Evolutionary conservation across 1,139 yeast genomes (phyloP), one percentile per base, ranked within the genome.

Genomic region (Candida sp.): DNA sequence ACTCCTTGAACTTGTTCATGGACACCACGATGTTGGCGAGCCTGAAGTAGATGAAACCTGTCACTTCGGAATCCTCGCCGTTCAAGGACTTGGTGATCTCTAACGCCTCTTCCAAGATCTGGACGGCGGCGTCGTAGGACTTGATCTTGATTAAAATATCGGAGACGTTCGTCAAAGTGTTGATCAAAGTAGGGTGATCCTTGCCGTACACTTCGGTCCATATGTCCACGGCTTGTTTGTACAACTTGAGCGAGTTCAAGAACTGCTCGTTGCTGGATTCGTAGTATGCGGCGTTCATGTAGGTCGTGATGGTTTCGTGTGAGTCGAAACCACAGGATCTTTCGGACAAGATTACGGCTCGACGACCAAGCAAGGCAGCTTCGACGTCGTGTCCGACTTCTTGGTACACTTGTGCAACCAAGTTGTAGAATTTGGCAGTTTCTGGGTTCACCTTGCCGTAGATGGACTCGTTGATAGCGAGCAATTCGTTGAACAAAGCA

Each of bases 321-420:
- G 96, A 83, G 66, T 93, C 98, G 57, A 85, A 69, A 54, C 99
- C 99, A 48, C 78, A 69, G 23, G 87, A 80, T 70, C 98, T 84
- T 74, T 94, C 98, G 51, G 86, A 78, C 53, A 92, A 82, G 41
- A 84, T 75, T 55, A 86, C 80, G 2, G 97, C 85, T 66, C 84
- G 87, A 60, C 96, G 85, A 26, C 88, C 83, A 58, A 84, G 73
- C n/a, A 78, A 79, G 49, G 86, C 79, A 4, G 98, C 94, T 59
- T 83, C 86, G 31, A 73, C 70, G 44, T 72, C 68, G 59, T 80
- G 72, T 8, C 86, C 85, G 46, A 85, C 66, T 54, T 87, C 91
- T 54, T 84, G 81, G 70, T 85, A 88, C 26, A 85, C 70, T 58
- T 86, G 85, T 9, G 96, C 86, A 44, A 90, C 75, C 32, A 82